These are phyloP conservation scores for Oryza coarctata DNA, from an alignment of 176 grass and related monocot species.

Conservation along the genomic window DNA sequence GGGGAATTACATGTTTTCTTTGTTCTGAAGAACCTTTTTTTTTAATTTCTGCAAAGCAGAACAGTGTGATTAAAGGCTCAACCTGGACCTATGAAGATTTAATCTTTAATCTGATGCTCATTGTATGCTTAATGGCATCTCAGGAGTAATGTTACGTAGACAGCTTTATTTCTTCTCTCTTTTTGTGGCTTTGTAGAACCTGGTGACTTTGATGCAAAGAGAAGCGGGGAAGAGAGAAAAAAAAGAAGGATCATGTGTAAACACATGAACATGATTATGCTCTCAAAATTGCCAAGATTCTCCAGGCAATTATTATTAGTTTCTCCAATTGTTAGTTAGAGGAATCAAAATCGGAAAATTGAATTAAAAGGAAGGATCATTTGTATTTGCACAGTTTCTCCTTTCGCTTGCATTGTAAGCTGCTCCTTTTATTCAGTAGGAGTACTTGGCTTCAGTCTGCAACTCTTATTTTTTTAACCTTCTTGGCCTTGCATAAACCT, in stretches of 20 bases:
- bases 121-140: slow-evolving; percentile 33
- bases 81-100: neutral
- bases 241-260: neutral
- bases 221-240: too few species aligned
- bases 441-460: too few species aligned
- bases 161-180: neutral
- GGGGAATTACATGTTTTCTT: too few species aligned
- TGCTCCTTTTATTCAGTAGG: too few species aligned
- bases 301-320: too few species aligned
- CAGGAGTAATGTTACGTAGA: neutral
- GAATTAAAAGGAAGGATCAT: too few species aligned
- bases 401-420: too few species aligned
- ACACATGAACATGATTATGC: neutral
- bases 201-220: neutral
- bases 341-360: too few species aligned
- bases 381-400: too few species aligned
- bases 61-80: slow-evolving; percentile 27
- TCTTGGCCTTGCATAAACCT: too few species aligned
- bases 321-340: too few species aligned
- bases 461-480: too few species aligned
- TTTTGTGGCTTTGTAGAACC: slow-evolving; percentile 14
- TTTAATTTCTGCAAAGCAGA: slow-evolving; percentile 19
- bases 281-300: neutral
- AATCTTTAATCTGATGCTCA: slow-evolving; percentile 26
- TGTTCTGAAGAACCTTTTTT: slow-evolving; percentile 3